A percentile compares a stretch with the other conserved stretches of the same genome.
These are phyloP conservation scores for Apiotrichum sp. DNA, from an alignment of 1,284 basidiomycete species.

Conservation along the genomic window DNA sequence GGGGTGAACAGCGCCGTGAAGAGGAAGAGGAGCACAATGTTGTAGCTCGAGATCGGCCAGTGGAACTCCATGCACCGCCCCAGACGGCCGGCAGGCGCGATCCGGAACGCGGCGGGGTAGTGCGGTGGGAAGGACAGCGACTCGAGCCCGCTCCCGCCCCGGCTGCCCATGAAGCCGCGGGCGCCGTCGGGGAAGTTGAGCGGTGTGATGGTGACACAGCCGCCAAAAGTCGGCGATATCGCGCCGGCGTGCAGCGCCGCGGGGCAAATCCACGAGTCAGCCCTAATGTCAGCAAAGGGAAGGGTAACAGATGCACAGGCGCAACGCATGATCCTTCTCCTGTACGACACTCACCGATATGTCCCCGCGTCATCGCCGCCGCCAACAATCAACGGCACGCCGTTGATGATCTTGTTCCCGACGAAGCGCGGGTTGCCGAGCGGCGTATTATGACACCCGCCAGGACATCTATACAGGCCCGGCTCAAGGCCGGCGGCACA, in stretches of 20 bases:
- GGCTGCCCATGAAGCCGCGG: constrained; percentile 19
- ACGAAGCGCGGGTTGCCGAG: constrained; percentile 41
- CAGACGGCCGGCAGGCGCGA: constrained; percentile 6
- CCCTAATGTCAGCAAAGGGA: constrained; percentile 14
- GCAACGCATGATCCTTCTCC: background rate
- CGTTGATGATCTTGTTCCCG: constrained; percentile 27
- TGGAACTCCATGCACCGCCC: constrained; percentile 33
- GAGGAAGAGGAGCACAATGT: constrained; percentile 30
- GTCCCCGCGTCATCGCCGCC: constrained; percentile 24
- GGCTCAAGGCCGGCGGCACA: constrained; percentile 23
- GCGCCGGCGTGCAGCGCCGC: constrained; percentile 32
- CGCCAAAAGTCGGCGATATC: constrained; percentile 30
- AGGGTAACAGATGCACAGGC: no score
- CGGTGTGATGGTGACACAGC: constrained; percentile 29
- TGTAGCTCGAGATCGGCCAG: constrained; percentile 33
- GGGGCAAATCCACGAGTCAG: constrained; percentile 43
- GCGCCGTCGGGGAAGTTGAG: constrained; percentile 17
- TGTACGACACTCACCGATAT: constrained; percentile 27
- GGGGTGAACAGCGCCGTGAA: constrained; percentile 31
- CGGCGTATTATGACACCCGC: constrained; percentile 29
- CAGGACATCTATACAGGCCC: constrained; percentile 32
- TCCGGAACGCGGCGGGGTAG: constrained; percentile 32
- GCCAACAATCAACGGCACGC: constrained; percentile 35
- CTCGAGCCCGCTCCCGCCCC: constrained; percentile 16
- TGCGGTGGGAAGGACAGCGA: constrained; percentile 25